A percentile compares a stretch with the other conserved stretches of the same genome.
Conservation (phyloP, 306 rosid genomes). For the Gastrolobium bilobum region DNA sequence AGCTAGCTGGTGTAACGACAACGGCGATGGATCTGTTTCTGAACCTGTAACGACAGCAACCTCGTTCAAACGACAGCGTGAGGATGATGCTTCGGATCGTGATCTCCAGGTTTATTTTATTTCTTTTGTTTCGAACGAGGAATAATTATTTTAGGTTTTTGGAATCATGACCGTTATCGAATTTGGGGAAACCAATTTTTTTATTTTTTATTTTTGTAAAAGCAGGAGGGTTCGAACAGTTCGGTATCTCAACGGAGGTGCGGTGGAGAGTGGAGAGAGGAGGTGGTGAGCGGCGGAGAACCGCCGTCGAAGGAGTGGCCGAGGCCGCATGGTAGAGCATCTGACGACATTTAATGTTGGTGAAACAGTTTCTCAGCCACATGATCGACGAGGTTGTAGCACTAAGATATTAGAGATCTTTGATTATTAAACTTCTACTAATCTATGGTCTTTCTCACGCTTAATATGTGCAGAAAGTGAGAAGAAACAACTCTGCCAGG, state of each 20-base stretch:
- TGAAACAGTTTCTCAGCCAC: slow-evolving; percentile 23
- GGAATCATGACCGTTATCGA: not conserved
- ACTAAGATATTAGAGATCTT: slow-evolving; percentile 9
- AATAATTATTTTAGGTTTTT: not conserved
- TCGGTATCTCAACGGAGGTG: slow-evolving; percentile 28
- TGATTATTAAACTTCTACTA: slow-evolving; percentile 6
- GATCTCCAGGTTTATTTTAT: slow-evolving; percentile 48
- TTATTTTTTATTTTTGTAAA: not conserved
- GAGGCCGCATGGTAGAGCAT: not conserved
- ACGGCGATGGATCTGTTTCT: not conserved
- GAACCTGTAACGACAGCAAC: not conserved
- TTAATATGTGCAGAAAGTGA: too few species aligned
- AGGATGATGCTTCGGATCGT: slow-evolving; percentile 46
- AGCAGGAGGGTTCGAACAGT: slow-evolving; percentile 46
- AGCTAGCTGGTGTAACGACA: slow-evolving; percentile 21
- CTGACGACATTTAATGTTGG: slow-evolving; percentile 46
- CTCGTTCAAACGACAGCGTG: slow-evolving; percentile 59
- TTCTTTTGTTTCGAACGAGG: not conserved
- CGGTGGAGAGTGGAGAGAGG: slow-evolving; percentile 24
- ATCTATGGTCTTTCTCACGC: not conserved
- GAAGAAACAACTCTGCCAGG: too few species aligned
- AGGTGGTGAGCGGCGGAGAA: slow-evolving; percentile 1
- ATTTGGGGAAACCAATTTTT: not conserved
- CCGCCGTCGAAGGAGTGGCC: slow-evolving; percentile 34
- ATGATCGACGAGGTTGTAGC: slow-evolving; percentile 24